phyloP scores from a whole-genome alignment of 2,329 filamentous ascomycete species.

The Curvularia verruculosa region DNA sequence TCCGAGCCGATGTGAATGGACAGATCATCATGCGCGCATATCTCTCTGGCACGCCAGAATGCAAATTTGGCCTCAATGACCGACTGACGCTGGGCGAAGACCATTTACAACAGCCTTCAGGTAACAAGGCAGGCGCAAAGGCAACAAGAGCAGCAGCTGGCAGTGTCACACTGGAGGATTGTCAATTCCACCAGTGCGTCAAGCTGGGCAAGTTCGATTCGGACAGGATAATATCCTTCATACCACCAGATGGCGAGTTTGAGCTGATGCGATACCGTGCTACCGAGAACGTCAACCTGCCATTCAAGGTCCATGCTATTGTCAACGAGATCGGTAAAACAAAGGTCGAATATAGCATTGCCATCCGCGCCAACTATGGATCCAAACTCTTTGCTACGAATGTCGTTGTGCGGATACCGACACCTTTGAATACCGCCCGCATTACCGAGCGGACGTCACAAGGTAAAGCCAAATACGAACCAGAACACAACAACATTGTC shows the following conservation, averaged over 20 bases:
- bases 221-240: constrained; percentile 95
- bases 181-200: constrained; percentile 98
- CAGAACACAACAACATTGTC: constrained; percentile 95
- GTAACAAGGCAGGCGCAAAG: constrained; percentile 80
- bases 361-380: constrained; percentile 95
- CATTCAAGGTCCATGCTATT: constrained; percentile 98
- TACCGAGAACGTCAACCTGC: constrained; percentile 97
- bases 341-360: constrained; percentile 98
- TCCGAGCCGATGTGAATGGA: constrained; percentile 94
- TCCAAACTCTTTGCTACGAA: constrained; percentile 97
- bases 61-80: constrained; percentile 98
- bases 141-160: constrained; percentile 94
- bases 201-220: constrained; percentile 96
- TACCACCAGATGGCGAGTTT: constrained; percentile 96
- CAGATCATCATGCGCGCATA: constrained; percentile 99
- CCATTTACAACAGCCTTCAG: constrained; percentile 66
- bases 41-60: constrained; percentile 93
- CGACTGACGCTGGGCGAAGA: constrained; percentile 81
- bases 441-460: constrained; percentile 93
- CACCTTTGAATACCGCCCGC: constrained; percentile 92
- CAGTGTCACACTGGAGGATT: constrained; percentile 94
- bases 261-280: constrained; percentile 98
- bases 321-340: constrained; percentile 97
- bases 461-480: constrained; percentile 98
- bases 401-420: constrained; percentile 91